Evolutionary conservation across 306 rosid genomes (phyloP).

Genomic region (cucumber (Cucumis sativus)): Cucumber_9930_V3 NC_026658.2:7490501-7491000

Average conservation of each 20-base stretch:
- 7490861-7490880: background rate
- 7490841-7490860: slow-evolving; percentile 2
- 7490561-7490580: background rate
- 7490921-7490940: slow-evolving; percentile 35
- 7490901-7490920: background rate
- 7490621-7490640: too few relatives aligned
- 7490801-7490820: background rate
- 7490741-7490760: background rate
- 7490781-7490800: background rate
- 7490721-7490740: background rate
- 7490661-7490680: too few relatives aligned
- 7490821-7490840: background rate
- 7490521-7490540: background rate
- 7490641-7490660: too few relatives aligned
- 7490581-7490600: background rate
- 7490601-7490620: background rate
- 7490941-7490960: slow-evolving; percentile 57
- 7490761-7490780: background rate
- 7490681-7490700: too few relatives aligned
- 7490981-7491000: slow-evolving; percentile 45
- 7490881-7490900: background rate
- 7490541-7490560: background rate
- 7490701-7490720: background rate
- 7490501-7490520: background rate
- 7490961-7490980: slow-evolving; percentile 51